A percentile compares a stretch with the other conserved stretches of the same genome.
These are phyloP conservation scores for Cryphonectria naterciae DNA, from an alignment of 2,329 filamentous ascomycete genomes.

Conservation along the genomic window DNA sequence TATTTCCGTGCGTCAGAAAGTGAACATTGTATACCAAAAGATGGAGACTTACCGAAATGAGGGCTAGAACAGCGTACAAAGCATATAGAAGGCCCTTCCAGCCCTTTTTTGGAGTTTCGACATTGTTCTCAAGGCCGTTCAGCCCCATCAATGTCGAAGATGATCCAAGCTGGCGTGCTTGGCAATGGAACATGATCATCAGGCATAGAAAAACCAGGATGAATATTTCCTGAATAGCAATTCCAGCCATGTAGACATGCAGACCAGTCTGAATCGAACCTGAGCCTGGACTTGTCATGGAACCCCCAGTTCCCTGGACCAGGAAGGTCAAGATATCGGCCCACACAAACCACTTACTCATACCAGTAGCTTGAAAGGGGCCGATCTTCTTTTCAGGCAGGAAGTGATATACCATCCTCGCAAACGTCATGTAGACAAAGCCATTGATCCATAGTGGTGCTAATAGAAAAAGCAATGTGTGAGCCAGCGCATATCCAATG, in stretches of 20 bases:
- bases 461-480: conserved; percentile 45
- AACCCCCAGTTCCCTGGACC: conserved; percentile 47
- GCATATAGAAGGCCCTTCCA: conserved; percentile 42
- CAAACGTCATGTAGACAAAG: conserved; percentile 50
- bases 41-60: conserved; percentile 41
- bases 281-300: conserved; percentile 37
- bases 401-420: conserved; percentile 44
- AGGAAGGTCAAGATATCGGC: conserved; percentile 53
- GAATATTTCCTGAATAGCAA: conserved; percentile 43
- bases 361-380: conserved; percentile 38
- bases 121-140: conserved; percentile 18
- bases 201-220: conserved; percentile 44
- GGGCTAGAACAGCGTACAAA: conserved; percentile 40
- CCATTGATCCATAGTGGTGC: conserved; percentile 51
- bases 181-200: conserved; percentile 42
- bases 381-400: conserved; percentile 41
- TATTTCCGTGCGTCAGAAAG: conserved; percentile 32
- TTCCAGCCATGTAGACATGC: conserved; percentile 45
- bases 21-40: conserved; percentile 16
- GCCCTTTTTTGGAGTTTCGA: conserved; percentile 31
- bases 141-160: conserved; percentile 29
- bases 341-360: conserved; percentile 52
- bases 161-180: conserved; percentile 28
- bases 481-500: conserved; percentile 36
- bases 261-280: conserved; percentile 39